Evolutionary conservation across 2,329 filamentous ascomycete genomes (phyloP).

Genomic region (Xylariaceae sp.): DNA sequence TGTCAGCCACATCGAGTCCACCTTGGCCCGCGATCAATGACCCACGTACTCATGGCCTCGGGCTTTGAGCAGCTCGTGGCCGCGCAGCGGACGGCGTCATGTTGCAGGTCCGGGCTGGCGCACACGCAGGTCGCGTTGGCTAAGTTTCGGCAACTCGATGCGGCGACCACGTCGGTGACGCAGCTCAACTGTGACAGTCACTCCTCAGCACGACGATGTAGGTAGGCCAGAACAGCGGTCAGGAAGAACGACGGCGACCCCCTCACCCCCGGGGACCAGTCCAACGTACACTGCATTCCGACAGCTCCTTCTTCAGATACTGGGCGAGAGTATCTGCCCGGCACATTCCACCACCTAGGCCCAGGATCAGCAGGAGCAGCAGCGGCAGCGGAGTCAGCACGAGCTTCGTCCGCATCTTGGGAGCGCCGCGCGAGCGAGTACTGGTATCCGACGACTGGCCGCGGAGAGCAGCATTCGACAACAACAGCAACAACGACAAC

Average conservation of each 20-base stretch:
- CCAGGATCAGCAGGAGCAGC: no score
- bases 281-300: constrained; percentile 14
- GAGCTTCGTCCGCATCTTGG: no score
- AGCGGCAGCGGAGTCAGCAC: no score
- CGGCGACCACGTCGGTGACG: constrained; percentile 13
- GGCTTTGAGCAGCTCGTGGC: constrained; percentile 15
- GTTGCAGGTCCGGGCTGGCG: constrained; percentile 12
- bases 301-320: constrained; percentile 8
- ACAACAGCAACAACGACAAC: no score
- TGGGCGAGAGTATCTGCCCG: constrained; percentile 7
- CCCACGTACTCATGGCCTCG: constrained; percentile 19
- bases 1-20: no score
- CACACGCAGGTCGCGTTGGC: constrained; percentile 24
- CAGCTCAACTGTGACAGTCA: constrained; percentile 14
- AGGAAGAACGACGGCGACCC: no score
- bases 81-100: constrained; percentile 17
- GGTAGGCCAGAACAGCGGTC: no score
- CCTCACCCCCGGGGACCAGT: background rate
- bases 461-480: no score
- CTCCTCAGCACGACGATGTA: background rate
- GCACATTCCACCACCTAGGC: no score
- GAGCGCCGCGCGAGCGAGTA: no score
- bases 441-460: no score
- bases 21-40: background rate
- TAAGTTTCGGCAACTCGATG: constrained; percentile 15